Evolutionary conservation across 768 basidiomycete genomes (phyloP).

Genomic region (Hygrophorus pudorinus): DNA sequence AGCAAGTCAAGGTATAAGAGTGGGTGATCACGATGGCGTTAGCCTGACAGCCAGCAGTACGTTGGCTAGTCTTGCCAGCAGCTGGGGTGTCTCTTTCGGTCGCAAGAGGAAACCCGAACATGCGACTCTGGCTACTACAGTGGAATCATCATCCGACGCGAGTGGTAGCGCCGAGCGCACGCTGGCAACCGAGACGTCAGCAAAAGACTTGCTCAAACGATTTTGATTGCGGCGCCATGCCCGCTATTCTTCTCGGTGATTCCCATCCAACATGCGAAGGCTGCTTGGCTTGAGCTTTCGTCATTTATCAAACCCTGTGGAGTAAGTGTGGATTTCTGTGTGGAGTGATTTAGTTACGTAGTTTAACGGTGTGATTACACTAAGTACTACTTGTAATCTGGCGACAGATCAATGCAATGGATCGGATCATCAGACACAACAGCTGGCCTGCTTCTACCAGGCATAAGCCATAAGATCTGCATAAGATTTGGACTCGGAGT

Average conservation of each 20-base stretch:
- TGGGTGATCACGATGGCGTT: constrained; percentile 20
- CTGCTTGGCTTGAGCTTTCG: not conserved
- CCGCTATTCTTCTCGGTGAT: not conserved
- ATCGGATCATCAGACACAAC: too few species aligned
- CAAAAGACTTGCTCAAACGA: constrained; percentile 31
- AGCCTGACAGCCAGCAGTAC: constrained; percentile 37
- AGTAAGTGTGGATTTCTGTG: too few species aligned
- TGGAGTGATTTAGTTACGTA: too few species aligned
- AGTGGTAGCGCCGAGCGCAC: constrained; percentile 5
- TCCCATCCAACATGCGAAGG: too few species aligned
- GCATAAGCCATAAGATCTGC: too few species aligned
- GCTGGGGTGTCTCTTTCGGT: constrained; percentile 58
- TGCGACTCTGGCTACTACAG: constrained; percentile 15
- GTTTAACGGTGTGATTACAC: too few species aligned
- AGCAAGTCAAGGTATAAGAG: constrained; percentile 16
- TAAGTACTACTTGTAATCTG: too few species aligned
- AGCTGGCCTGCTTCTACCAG: too few species aligned
- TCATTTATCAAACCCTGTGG: too few species aligned
- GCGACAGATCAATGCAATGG: too few species aligned
- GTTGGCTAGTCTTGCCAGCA: constrained; percentile 48
- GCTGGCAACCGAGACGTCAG: constrained; percentile 8
- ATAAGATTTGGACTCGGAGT: too few species aligned
- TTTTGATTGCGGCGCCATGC: constrained; percentile 16
- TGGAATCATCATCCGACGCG: constrained; percentile 20
- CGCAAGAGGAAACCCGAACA: constrained; percentile 35